phyloP scores from a whole-genome alignment of 2,329 filamentous ascomycete genomes.

The Aspergillus fructus region DNA sequence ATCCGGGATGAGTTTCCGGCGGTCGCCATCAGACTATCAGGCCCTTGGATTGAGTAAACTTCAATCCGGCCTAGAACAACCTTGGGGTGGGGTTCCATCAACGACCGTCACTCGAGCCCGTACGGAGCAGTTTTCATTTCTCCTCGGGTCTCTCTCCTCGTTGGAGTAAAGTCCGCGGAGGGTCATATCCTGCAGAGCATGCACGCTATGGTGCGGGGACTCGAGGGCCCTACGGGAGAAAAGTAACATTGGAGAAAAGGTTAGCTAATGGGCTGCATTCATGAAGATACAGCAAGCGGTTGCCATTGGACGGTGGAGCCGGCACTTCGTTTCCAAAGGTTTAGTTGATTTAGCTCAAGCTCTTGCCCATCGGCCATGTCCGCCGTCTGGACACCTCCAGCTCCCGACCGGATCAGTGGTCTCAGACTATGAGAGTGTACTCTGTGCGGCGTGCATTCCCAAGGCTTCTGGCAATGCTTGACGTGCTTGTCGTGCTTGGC shows the following conservation, averaged over 20 bases:
- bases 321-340: not conserved
- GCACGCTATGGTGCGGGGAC: not conserved
- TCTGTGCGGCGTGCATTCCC: no score
- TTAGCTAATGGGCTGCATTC: slow-evolving; percentile 5
- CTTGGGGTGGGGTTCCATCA: not conserved
- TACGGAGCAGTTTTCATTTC: no score
- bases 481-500: not conserved
- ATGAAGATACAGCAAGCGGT: not conserved
- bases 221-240: not conserved
- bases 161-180: slow-evolving; percentile 1
- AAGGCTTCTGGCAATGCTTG: not conserved
- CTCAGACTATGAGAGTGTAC: not conserved
- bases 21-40: not conserved
- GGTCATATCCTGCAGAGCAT: not conserved
- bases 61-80: not conserved
- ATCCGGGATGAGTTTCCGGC: not conserved
- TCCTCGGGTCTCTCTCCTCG: not conserved
- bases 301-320: not conserved
- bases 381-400: not conserved
- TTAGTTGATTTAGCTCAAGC: no score
- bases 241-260: not conserved
- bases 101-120: not conserved
- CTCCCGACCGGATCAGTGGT: not conserved
- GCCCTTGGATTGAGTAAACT: not conserved
- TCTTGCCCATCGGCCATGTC: not conserved